Base-by-base conservation (phyloP, 2,329 filamentous ascomycete genomes). In the Rutstroemia sp. region DNA sequence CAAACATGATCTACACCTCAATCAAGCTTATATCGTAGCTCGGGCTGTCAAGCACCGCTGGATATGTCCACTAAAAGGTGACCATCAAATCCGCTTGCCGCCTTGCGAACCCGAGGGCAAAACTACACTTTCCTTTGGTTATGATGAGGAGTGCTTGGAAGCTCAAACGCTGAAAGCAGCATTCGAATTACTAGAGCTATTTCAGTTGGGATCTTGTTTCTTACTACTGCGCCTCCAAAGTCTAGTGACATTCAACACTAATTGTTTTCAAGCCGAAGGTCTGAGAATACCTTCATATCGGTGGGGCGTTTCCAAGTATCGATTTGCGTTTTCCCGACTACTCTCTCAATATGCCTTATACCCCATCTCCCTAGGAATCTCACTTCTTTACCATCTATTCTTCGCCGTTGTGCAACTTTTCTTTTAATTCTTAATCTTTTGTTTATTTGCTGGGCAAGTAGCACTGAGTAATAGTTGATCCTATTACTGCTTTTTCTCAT, bases 371-470 rank as follows among this genome's bases (percentile, higher is more conserved):
- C 39, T 17, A 42, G 7, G 5, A n/a, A n/a, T n/a, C 9, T 1
- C 9, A 42, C 10, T 42, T 17, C 39, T 5, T 34, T 4, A 34
- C 30, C 9, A 34, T 12, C 30, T 34, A 34, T 19, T 45, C 34
- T 54, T 21, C 8, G n/a, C 34, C 4, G 5, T 39, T 17, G 21
- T 5, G 38, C 51, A 50, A 50, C 10, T 55, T 44, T 42, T 55
- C 46, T 27, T 19, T 27, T 46, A 8, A 36, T 27, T 50, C 6
- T 10, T 50, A 39, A 19, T 48, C 19, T 17, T 27, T 21, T 40
- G n/a, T n/a, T 21, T 54, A 54, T 42, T 49, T 55, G 52, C 52
- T 47, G 52, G n/a, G 36, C 46, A 55, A 23, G 27, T 44, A 55
- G 14, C 38, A 4, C 36, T 19, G 17, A 55, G 25, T 50, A 50